Conservation (phyloP, 345 rosid genomes). For the Arabis hirsuta region DNA sequence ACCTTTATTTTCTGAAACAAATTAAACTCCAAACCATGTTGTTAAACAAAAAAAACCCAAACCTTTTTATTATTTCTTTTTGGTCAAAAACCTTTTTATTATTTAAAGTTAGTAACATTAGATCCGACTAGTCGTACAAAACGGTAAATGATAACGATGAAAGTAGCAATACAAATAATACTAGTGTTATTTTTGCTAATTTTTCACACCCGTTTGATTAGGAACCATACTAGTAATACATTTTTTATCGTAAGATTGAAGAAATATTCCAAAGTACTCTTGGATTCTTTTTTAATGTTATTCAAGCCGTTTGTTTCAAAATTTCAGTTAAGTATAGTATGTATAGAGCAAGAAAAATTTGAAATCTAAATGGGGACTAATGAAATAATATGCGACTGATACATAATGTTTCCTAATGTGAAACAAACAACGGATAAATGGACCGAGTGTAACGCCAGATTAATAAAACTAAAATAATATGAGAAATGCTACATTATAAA, state of each 20-base stretch:
- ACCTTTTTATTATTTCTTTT: no score
- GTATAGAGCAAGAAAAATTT: neutral
- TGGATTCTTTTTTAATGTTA: neutral
- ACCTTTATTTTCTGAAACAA: constrained; percentile 18
- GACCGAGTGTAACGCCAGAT: neutral
- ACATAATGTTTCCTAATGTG: constrained; percentile 15
- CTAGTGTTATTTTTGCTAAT: no score
- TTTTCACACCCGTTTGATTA: no score
- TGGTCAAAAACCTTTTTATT: neutral
- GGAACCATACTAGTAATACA: no score
- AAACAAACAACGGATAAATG: constrained; percentile 11
- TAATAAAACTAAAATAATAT: neutral
- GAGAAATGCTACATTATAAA: constrained; percentile 8
- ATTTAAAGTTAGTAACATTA: neutral
- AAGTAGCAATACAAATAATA: no score
- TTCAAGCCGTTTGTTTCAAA: neutral
- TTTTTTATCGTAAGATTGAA: neutral
- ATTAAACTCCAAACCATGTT: neutral
- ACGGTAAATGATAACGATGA: no score
- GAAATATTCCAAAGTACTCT: neutral
- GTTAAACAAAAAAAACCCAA: no score
- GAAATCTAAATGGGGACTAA: neutral
- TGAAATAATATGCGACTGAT: neutral
- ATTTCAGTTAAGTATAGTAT: neutral
- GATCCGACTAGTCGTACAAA: no score